Evolutionary conservation across 768 basidiomycete genomes (phyloP).

Genomic region (Coprinopsis marcescibilis): DNA sequence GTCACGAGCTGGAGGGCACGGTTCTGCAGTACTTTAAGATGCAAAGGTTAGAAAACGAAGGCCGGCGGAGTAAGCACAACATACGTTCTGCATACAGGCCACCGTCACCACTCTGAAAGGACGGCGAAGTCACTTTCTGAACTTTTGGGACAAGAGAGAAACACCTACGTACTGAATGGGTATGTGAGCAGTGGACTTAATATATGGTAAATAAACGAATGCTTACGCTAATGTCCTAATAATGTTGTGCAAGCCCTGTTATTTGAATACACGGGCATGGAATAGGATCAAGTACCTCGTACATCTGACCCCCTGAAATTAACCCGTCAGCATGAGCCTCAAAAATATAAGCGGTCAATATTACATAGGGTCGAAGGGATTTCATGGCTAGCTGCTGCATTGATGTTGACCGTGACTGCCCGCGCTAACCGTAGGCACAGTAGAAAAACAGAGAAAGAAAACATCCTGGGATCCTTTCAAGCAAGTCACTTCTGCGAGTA

Average conservation of each 20-base stretch:
- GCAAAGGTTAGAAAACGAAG: background rate
- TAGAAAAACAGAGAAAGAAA: constrained; percentile 1
- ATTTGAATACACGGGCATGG: background rate
- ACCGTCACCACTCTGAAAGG: constrained; percentile 55
- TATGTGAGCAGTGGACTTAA: constrained; percentile 1
- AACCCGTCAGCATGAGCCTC: background rate
- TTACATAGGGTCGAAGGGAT: constrained; percentile 52
- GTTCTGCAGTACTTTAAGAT: constrained; percentile 54
- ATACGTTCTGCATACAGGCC: constrained; percentile 61
- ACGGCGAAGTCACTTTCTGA: background rate
- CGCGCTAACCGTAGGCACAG: constrained; percentile 2
- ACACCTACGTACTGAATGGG: constrained; percentile 28
- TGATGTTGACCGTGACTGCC: constrained; percentile 32
- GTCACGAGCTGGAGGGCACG: constrained; percentile 63
- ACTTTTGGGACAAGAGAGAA: background rate
- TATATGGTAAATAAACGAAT: background rate
- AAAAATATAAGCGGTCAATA: constrained; percentile 1
- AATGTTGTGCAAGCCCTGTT: background rate
- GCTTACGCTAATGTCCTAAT: constrained; percentile 61
- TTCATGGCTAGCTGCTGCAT: constrained; percentile 41
- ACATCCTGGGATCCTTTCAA: no score
- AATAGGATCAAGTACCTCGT: constrained; percentile 36
- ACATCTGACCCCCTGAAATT: constrained; percentile 38
- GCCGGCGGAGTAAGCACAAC: constrained; percentile 9
- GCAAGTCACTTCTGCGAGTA: no score